phyloP scores from a whole-genome alignment of 2,329 filamentous ascomycete species.

The Ceratocystis colombiana region DNA sequence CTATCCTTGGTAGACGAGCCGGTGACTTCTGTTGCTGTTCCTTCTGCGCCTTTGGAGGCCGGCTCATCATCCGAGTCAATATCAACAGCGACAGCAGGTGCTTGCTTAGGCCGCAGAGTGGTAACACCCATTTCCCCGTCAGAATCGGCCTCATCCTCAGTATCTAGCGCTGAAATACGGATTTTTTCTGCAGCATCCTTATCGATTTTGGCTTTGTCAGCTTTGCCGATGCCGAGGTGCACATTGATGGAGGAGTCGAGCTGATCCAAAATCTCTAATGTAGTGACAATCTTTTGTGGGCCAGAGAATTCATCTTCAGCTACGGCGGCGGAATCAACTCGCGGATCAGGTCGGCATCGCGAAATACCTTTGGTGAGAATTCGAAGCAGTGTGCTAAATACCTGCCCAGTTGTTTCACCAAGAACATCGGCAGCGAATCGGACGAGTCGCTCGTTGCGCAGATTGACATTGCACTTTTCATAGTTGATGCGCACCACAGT shows the following conservation, averaged over 20 bases:
- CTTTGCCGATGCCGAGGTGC: conserved; percentile 48
- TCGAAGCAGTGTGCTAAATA: conserved; percentile 66
- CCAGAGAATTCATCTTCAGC: conserved; percentile 31
- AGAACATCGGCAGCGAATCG: conserved; percentile 61
- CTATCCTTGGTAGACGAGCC: conserved; percentile 39
- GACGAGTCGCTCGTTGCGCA: conserved; percentile 69
- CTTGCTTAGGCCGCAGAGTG: conserved; percentile 11
- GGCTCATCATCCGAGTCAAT: conserved; percentile 30
- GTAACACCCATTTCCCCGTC: conserved; percentile 27
- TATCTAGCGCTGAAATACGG: conserved; percentile 30
- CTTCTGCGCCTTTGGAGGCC: conserved; percentile 34
- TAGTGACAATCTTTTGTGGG: conserved; percentile 39
- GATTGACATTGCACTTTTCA: conserved; percentile 69
- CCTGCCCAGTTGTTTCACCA: conserved; percentile 61
- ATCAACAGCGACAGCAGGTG: conserved; percentile 1
- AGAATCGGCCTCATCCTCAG: conserved; percentile 33
- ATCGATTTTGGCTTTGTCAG: conserved; percentile 40
- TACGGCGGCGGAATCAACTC: conserved; percentile 35
- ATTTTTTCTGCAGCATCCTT: conserved; percentile 42
- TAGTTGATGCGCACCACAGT: conserved; percentile 72
- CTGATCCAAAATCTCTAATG: conserved; percentile 46
- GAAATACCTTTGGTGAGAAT: conserved; percentile 58
- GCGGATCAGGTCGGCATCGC: conserved; percentile 53
- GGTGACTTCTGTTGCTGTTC: conserved; percentile 33
- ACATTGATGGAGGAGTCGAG: conserved; percentile 46